phyloP scores from a whole-genome alignment of 768 basidiomycete genomes.

The Amanita subjunquillea region DNA sequence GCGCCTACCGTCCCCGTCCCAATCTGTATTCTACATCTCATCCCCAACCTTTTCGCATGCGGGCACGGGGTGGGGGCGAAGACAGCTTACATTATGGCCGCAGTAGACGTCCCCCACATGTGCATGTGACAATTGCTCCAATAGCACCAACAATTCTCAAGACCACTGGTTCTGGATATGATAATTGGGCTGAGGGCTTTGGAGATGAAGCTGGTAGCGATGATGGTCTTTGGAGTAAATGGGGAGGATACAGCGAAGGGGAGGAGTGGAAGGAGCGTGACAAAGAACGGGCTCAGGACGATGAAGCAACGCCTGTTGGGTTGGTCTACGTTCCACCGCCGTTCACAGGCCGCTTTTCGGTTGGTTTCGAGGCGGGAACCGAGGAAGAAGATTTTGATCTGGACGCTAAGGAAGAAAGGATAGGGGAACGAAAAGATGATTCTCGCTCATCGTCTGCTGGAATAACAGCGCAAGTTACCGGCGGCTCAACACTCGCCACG shows the following conservation, averaged over 20 bases:
- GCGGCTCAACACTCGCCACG: not conserved
- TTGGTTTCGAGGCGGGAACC: slow-evolving; percentile 13
- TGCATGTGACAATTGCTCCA: slow-evolving; percentile 34
- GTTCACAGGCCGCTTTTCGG: slow-evolving; percentile 25
- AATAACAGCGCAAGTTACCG: not conserved
- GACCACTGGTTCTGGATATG: slow-evolving; percentile 46
- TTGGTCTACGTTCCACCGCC: slow-evolving; percentile 59
- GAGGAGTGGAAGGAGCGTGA: slow-evolving; percentile 9
- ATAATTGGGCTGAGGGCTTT: slow-evolving; percentile 35
- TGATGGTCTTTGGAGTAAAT: slow-evolving; percentile 17
- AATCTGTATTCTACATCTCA: slow-evolving; percentile 14
- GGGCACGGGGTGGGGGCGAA: slow-evolving; percentile 1
- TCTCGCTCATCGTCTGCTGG: not conserved
- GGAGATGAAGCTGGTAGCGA: slow-evolving; percentile 34
- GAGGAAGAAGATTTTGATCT: slow-evolving; percentile 12
- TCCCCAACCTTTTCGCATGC: slow-evolving; percentile 15
- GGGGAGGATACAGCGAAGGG: slow-evolving; percentile 10
- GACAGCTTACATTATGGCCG: slow-evolving; percentile 5
- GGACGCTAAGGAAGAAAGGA: slow-evolving; percentile 15
- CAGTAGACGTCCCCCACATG: slow-evolving; percentile 10
- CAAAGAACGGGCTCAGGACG: slow-evolving; percentile 4
- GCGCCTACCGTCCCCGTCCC: slow-evolving; percentile 17
- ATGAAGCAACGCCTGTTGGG: slow-evolving; percentile 44
- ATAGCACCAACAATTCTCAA: slow-evolving; percentile 76
- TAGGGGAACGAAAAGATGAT: slow-evolving; percentile 7